Evolutionary conservation across 768 basidiomycete species (phyloP).

Genomic region (Omphalotus guepiniiformis): DNA sequence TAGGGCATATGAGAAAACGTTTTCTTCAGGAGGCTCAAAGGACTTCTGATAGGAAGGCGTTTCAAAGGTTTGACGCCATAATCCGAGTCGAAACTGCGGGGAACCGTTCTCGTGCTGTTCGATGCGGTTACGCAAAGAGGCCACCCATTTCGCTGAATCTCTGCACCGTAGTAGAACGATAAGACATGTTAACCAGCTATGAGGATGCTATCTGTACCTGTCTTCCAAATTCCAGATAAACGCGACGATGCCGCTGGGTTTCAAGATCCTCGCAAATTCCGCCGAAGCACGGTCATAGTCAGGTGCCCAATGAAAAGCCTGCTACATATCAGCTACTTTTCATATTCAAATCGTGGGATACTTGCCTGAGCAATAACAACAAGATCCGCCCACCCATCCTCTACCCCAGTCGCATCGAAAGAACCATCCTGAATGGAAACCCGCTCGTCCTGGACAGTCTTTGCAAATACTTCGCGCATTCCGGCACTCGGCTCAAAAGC

Average conservation of each 20-base stretch:
- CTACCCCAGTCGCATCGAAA: slow-evolving; percentile 60
- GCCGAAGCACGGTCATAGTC: slow-evolving; percentile 65
- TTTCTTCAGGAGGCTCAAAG: slow-evolving; percentile 61
- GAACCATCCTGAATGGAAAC: slow-evolving; percentile 59
- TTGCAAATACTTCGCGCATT: slow-evolving; percentile 72
- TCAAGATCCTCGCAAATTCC: slow-evolving; percentile 80
- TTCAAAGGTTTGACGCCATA: slow-evolving; percentile 71
- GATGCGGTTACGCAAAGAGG: slow-evolving; percentile 61
- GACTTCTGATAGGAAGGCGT: slow-evolving; percentile 52
- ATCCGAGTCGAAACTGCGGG: slow-evolving; percentile 76
- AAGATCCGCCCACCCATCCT: slow-evolving; percentile 72
- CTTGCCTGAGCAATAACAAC: slow-evolving; percentile 70
- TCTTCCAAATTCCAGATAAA: slow-evolving; percentile 94
- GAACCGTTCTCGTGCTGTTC: slow-evolving; percentile 67
- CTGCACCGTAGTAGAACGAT: slow-evolving; percentile 25
- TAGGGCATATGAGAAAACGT: slow-evolving; percentile 48
- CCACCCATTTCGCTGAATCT: slow-evolving; percentile 68
- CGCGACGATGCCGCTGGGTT: slow-evolving; percentile 64
- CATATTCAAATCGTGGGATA: background rate
- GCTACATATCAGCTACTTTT: slow-evolving; percentile 5
- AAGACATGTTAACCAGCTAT: background rate
- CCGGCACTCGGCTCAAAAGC: slow-evolving; percentile 85
- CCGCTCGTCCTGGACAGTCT: slow-evolving; percentile 50
- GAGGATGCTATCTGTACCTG: slow-evolving; percentile 35
- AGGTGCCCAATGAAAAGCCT: slow-evolving; percentile 96